Evolutionary conservation across 176 grass and related monocot genomes (phyloP), one percentile per base, ranked within the genome.

Genomic region (Oryza longistaminata): DNA sequence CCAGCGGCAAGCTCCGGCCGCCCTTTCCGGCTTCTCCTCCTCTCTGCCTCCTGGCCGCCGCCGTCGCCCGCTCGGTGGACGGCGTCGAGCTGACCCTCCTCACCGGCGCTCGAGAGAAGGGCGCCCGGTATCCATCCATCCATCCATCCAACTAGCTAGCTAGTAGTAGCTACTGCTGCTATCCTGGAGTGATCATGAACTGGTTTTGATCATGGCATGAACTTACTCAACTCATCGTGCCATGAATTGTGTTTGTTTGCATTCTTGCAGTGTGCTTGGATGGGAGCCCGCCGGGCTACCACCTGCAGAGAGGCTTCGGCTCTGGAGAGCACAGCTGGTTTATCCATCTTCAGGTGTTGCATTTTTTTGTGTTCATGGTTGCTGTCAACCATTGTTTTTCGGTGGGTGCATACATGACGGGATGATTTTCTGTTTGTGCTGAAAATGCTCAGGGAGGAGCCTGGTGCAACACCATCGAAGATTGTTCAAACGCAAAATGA

Each of bases 201-300:
- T 21, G 5, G 21, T 58, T 43, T 37, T 31, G 29, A 3, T 31
- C 29, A 31, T 31, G 29, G 2, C 29, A 31, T 31, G 29, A 31
- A 31, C 2, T 5, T 6, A 37, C 14, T 55, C 40, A 33, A 58
- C 29, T 31, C 29, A 31, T 31, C 29, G 29, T 31, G 29, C 2
- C 29, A 31, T 31, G 45, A 64, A 31, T 31, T 31, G 29, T 31
- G 29, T 31, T 31, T 31, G 29, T 31, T 31, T 31, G 29, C 29
- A 31, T 49, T 12, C 10, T 78, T 88, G 60, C 81, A 94, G 95
- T 92, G 88, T 92, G 95, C 75, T 94, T 97, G 84, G 92, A 97
- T 64, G 92, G 92, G 40, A 94, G 78, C 53, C 86, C 92, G 24
- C 86, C 95, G 0, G 95, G 81, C 14, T 97, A 97, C 80, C 92